Evolutionary conservation across 352 stramenopile species (phyloP).

Genomic region (Globisporangium polare): DNA sequence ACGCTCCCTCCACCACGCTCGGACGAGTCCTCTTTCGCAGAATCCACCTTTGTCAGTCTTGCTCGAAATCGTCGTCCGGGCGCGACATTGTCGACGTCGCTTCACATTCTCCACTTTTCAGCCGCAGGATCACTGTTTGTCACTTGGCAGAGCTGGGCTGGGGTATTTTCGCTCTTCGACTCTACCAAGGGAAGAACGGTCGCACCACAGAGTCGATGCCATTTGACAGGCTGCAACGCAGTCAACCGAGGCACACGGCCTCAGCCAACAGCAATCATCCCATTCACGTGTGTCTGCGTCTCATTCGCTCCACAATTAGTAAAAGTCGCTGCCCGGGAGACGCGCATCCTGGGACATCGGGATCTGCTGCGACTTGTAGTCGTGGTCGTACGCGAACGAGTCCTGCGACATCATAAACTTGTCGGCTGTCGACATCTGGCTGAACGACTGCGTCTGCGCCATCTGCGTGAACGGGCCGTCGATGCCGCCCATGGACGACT

Average conservation of each 20-base stretch:
- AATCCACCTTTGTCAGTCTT: background rate
- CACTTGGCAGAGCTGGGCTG: too few relatives aligned
- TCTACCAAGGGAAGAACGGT: background rate
- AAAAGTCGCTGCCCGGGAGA: constrained; percentile 53
- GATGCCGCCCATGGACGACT: constrained; percentile 48
- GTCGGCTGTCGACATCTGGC: constrained; percentile 67
- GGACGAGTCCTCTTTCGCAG: background rate
- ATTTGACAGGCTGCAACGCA: background rate
- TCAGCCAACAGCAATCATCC: too few relatives aligned
- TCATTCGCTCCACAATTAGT: constrained; percentile 30
- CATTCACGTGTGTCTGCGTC: background rate
- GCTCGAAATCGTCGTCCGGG: background rate
- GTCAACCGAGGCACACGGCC: too few relatives aligned
- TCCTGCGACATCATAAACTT: constrained; percentile 87
- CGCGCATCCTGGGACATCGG: constrained; percentile 78
- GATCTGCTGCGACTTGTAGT: constrained; percentile 84
- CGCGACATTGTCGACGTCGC: background rate
- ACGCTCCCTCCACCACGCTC: background rate
- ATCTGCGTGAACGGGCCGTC: constrained; percentile 78
- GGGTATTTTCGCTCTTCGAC: background rate
- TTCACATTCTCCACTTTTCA: background rate
- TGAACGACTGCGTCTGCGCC: constrained; percentile 82
- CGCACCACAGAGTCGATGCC: background rate
- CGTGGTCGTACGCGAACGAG: constrained; percentile 67
- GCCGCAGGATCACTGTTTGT: too few relatives aligned